Evolutionary conservation across 345 rosid genomes (phyloP).

Genomic region (Rhizophora apiculata): DNA sequence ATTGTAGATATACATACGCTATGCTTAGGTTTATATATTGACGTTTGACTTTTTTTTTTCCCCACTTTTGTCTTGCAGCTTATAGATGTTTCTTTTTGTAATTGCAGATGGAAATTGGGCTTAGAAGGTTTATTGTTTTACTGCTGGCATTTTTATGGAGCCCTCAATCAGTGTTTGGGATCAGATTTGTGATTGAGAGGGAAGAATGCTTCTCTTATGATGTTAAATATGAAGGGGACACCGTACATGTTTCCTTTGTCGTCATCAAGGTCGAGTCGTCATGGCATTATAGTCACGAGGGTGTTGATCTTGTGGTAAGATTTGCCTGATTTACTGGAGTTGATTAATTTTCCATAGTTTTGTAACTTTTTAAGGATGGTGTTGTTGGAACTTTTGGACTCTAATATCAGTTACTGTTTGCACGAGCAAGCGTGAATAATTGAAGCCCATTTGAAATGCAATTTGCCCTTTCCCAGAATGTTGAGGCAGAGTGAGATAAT

Average conservation of each 20-base stretch:
- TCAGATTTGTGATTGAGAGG: constrained; percentile 57
- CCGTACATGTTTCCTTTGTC: constrained; percentile 59
- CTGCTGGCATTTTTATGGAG: constrained; percentile 34
- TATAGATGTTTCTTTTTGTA: constrained; percentile 4
- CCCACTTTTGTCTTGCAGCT: not conserved
- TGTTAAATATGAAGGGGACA: constrained; percentile 60
- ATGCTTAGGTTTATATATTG: too few species aligned
- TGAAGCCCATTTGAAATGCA: too few species aligned
- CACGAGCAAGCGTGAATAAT: not conserved
- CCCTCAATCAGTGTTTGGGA: constrained; percentile 36
- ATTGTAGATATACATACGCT: too few species aligned
- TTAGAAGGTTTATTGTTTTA: constrained; percentile 16
- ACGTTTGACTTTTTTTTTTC: too few species aligned
- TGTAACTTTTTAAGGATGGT: not conserved
- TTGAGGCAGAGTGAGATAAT: too few species aligned
- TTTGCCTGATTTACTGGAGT: not conserved
- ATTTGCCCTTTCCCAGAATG: too few species aligned
- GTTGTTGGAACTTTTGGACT: not conserved
- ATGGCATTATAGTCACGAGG: constrained; percentile 54
- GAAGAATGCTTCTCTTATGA: constrained; percentile 69
- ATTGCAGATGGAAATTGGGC: constrained; percentile 41
- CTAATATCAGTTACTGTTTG: not conserved
- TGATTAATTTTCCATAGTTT: not conserved
- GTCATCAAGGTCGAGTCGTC: constrained; percentile 51
- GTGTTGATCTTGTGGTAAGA: constrained; percentile 67